A percentile compares a stretch with the other conserved stretches of the same genome.
phyloP scores from a whole-genome alignment of 768 basidiomycete species.

The Mycena metata region DNA sequence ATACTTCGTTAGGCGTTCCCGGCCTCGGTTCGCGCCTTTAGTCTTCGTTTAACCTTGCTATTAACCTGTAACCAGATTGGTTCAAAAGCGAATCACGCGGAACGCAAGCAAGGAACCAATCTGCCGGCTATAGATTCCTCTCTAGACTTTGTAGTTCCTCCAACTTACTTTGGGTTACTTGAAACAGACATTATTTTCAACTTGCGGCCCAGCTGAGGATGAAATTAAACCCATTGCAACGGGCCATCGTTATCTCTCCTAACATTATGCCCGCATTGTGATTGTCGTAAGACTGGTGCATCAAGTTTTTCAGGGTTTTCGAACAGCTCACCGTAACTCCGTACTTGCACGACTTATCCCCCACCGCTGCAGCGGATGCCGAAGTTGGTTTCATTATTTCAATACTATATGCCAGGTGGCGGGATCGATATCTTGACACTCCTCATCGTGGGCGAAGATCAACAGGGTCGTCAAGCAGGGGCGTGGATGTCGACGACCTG shows the following conservation, averaged over 20 bases:
- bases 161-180: too few relatives aligned
- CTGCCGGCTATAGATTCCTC: conserved; percentile 4
- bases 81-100: conserved; percentile 22
- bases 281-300: too few relatives aligned
- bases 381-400: conserved; percentile 20
- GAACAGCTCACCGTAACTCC: conserved; percentile 11
- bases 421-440: background rate
- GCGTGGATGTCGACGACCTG: conserved; percentile 1
- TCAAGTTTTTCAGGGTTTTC: conserved; percentile 19
- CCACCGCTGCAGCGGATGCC: conserved; percentile 21
- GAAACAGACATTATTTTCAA: too few relatives aligned
- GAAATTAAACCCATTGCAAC: background rate
- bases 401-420: conserved; percentile 10
- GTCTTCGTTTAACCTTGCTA: background rate
- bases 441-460: conserved; percentile 16
- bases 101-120: background rate
- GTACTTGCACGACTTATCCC: conserved; percentile 22
- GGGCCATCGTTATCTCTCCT: too few relatives aligned
- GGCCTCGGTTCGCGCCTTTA: conserved; percentile 66
- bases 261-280: background rate
- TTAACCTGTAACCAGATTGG: conserved; percentile 11
- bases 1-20: conserved; percentile 72
- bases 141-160: background rate
- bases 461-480: conserved; percentile 19
- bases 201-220: background rate